phyloP scores from a whole-genome alignment of 2,329 filamentous ascomycete species.

The Colletotrichum trifolii region DNA sequence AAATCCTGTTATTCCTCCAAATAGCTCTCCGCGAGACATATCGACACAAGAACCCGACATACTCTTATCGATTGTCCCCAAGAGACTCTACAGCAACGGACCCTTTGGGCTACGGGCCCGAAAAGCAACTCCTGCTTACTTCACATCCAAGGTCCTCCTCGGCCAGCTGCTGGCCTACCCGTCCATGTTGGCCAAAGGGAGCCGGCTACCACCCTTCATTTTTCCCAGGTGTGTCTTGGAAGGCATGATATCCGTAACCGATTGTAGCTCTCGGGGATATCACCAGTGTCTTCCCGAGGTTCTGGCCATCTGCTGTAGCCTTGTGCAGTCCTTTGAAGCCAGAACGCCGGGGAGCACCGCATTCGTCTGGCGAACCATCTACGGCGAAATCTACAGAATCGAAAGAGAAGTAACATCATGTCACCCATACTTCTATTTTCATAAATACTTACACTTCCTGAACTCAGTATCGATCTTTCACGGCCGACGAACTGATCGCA shows the following conservation, averaged over 20 bases:
- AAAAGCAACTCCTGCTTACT: constrained; percentile 26
- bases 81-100: constrained; percentile 1
- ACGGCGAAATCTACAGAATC: constrained; percentile 35
- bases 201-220: constrained; percentile 43
- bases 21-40: too few relatives aligned
- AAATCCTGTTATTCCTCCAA: background rate
- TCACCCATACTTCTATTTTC: background rate
- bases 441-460: background rate
- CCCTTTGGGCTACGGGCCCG: background rate
- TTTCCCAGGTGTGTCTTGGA: constrained; percentile 41
- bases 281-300: constrained; percentile 42
- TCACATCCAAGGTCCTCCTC: constrained; percentile 39
- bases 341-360: constrained; percentile 37
- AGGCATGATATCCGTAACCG: background rate
- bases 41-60: too few relatives aligned
- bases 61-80: background rate
- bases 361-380: constrained; percentile 42
- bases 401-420: constrained; percentile 5
- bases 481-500: constrained; percentile 6
- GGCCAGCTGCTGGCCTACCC: constrained; percentile 42
- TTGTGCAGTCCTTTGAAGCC: constrained; percentile 40
- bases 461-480: constrained; percentile 7
- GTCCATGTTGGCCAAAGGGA: constrained; percentile 37
- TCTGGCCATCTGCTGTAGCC: constrained; percentile 41
- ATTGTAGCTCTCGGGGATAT: constrained; percentile 37